Conservation (phyloP, 805 yeast genomes). For the Candida railenensis region DNA sequence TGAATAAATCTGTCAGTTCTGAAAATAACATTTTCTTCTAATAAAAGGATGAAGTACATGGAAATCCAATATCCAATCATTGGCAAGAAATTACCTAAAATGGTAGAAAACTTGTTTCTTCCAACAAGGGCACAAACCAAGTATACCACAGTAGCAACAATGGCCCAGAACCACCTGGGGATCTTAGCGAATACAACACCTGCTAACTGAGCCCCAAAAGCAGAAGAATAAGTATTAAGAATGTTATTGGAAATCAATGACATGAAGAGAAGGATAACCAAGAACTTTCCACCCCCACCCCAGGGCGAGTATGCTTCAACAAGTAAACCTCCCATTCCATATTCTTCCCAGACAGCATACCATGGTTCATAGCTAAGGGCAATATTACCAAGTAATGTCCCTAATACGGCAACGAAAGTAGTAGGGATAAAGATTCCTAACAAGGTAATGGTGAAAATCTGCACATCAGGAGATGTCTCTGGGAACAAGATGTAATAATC, state of each 20-base stretch:
- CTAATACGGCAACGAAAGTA: slow-evolving; percentile 71
- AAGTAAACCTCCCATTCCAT: slow-evolving; percentile 77
- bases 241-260: slow-evolving; percentile 81
- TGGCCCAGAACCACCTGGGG: slow-evolving; percentile 79
- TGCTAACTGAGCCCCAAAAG: slow-evolving; percentile 70
- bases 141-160: slow-evolving; percentile 60
- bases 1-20: slow-evolving; percentile 45
- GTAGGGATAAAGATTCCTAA: slow-evolving; percentile 71
- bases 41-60: slow-evolving; percentile 67
- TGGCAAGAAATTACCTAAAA: slow-evolving; percentile 79
- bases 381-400: slow-evolving; percentile 65
- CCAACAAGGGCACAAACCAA: slow-evolving; percentile 76
- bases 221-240: slow-evolving; percentile 78
- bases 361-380: slow-evolving; percentile 60
- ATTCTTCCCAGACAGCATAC: slow-evolving; percentile 50
- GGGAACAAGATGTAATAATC: slow-evolving; percentile 85
- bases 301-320: slow-evolving; percentile 64
- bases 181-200: slow-evolving; percentile 52
- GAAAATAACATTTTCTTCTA: slow-evolving; percentile 74
- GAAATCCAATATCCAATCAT: slow-evolving; percentile 93
- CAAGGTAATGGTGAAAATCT: slow-evolving; percentile 61
- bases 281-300: slow-evolving; percentile 79
- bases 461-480: slow-evolving; percentile 57
- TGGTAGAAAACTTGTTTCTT: slow-evolving; percentile 65
- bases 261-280: slow-evolving; percentile 65